Percentiles rank a stretch among this genome's conserved stretches.
phyloP scores from a whole-genome alignment of 805 yeast species.

The Barnettozyma sp. region DNA sequence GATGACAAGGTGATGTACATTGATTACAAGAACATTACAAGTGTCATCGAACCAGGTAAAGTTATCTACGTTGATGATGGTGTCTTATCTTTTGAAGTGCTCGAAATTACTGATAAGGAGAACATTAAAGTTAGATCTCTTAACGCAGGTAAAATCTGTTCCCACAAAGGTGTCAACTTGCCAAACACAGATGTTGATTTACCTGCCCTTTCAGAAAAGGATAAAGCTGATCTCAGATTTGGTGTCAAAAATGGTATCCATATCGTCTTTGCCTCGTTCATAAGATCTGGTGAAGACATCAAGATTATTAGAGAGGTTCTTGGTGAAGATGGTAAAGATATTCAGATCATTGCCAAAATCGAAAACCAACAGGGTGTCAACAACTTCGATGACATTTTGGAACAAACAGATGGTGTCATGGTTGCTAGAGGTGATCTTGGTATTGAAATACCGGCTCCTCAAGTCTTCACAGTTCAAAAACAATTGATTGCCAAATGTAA shows the following conservation, averaged over 20 bases:
- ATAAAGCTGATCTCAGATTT: slow-evolving; percentile 81
- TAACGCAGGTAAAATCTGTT: slow-evolving; percentile 92
- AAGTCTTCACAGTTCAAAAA: slow-evolving; percentile 97
- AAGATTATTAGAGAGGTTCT: slow-evolving; percentile 84
- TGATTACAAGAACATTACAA: slow-evolving; percentile 95
- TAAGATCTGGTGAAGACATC: slow-evolving; percentile 90
- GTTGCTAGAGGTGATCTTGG: slow-evolving; percentile 99
- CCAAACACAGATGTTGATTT: slow-evolving; percentile 98
- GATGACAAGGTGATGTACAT: slow-evolving; percentile 80
- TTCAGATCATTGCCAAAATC: slow-evolving; percentile 94
- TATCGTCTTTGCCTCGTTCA: slow-evolving; percentile 98
- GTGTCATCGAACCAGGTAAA: slow-evolving; percentile 82
- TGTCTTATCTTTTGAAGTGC: slow-evolving; percentile 89
- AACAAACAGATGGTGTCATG: slow-evolving; percentile 98
- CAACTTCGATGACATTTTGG: slow-evolving; percentile 94
- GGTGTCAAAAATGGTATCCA: slow-evolving; percentile 98
- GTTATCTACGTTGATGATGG: slow-evolving; percentile 96
- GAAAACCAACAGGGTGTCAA: slow-evolving; percentile 99
- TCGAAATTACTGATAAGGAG: slow-evolving; percentile 70
- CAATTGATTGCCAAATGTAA: slow-evolving; percentile 98
- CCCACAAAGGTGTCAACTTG: slow-evolving; percentile 98
- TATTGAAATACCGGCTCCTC: slow-evolving; percentile 98
- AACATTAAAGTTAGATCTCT: slow-evolving; percentile 83
- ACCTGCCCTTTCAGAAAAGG: slow-evolving; percentile 97
- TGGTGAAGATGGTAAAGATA: slow-evolving; percentile 94